Conservation (phyloP, 345 rosid species). For the Adansonia digitata region DNA sequence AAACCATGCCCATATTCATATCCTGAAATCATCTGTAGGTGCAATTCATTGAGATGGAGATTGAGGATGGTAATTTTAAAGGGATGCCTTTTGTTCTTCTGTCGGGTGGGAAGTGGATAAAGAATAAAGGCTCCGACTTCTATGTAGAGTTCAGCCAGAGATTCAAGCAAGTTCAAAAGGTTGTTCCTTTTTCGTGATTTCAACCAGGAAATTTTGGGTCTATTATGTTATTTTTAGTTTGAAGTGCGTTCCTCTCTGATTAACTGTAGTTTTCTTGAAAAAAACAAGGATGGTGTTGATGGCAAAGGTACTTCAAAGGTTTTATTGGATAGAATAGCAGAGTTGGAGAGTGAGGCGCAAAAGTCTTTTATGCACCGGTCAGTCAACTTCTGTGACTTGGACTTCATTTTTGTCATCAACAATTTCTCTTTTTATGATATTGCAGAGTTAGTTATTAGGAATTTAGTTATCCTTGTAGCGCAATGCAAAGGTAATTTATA, state of each 20-base stretch:
- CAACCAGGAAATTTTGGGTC: not conserved
- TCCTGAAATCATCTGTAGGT: constrained; percentile 45
- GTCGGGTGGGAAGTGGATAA: constrained; percentile 76
- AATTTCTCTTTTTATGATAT: constrained; percentile 3
- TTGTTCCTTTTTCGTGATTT: constrained; percentile 26
- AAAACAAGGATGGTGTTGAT: constrained; percentile 67
- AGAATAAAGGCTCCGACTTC: constrained; percentile 67
- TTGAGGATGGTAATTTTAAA: constrained; percentile 60
- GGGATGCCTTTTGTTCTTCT: constrained; percentile 95
- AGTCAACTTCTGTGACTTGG: constrained; percentile 28
- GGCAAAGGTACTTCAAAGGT: constrained; percentile 77
- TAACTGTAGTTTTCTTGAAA: constrained; percentile 27
- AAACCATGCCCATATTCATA: constrained; percentile 9
- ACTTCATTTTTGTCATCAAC: constrained; percentile 13
- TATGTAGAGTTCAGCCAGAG: constrained; percentile 56
- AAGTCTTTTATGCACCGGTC: constrained; percentile 99
- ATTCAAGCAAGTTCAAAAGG: constrained; percentile 66
- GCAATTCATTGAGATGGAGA: constrained; percentile 63
- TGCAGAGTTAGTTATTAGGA: not conserved
- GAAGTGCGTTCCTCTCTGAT: constrained; percentile 5
- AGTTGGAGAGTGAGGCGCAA: constrained; percentile 88
- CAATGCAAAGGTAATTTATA: not conserved
- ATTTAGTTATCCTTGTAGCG: not conserved
- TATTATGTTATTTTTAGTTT: constrained; percentile 9
- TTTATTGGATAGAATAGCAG: constrained; percentile 70